These are phyloP conservation scores for Triticum aestivum DNA, from an alignment of 176 grass and related monocot species.

Conservation along the genomic window IWGSC_CS_RefSeq_v2.1 NC_057808.1:205757373-205757872, in stretches of 20 bases:
- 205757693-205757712: not conserved
- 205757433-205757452: slow-evolving; percentile 49
- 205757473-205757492: slow-evolving; percentile 85
- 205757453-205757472: slow-evolving; percentile 65
- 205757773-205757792: slow-evolving; percentile 66
- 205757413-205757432: not conserved
- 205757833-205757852: slow-evolving; percentile 58
- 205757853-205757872: slow-evolving; percentile 58
- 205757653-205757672: slow-evolving; percentile 3
- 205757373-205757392: not conserved
- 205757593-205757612: not conserved
- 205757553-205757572: not conserved
- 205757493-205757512: slow-evolving; percentile 92
- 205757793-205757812: slow-evolving; percentile 91
- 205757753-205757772: not conserved
- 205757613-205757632: slow-evolving; percentile 15
- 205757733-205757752: not conserved
- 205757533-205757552: slow-evolving; percentile 38
- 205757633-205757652: not conserved
- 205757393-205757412: not conserved
- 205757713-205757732: not conserved
- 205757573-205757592: not conserved
- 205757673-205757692: not conserved
- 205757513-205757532: slow-evolving; percentile 78
- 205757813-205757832: slow-evolving; percentile 94